Evolutionary conservation across 1,284 basidiomycete genomes (phyloP).

Genomic region (Abortiporus biennis): DNA sequence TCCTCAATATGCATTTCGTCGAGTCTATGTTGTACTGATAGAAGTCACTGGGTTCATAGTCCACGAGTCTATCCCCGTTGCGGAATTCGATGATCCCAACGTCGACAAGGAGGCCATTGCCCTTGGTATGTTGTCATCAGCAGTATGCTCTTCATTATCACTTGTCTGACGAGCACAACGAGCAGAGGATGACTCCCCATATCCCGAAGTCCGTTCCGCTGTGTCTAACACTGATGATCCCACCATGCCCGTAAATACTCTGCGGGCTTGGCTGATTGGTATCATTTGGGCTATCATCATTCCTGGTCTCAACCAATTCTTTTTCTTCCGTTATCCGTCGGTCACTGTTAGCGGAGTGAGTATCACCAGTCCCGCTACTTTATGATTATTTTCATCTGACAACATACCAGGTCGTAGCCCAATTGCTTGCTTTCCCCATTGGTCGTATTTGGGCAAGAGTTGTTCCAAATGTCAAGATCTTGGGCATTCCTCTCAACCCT

Average conservation of each 20-base stretch:
- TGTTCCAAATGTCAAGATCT: slow-evolving; percentile 44
- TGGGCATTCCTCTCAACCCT: slow-evolving; percentile 46
- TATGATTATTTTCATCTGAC: slow-evolving; percentile 7
- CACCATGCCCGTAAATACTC: slow-evolving; percentile 49
- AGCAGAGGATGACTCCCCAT: slow-evolving; percentile 53
- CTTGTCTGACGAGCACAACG: not conserved
- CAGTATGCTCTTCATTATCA: not conserved
- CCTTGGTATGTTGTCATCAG: slow-evolving; percentile 23
- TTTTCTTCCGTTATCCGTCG: slow-evolving; percentile 63
- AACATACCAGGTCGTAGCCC: slow-evolving; percentile 42
- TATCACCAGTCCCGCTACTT: slow-evolving; percentile 8
- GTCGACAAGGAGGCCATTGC: slow-evolving; percentile 39
- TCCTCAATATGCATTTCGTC: not conserved
- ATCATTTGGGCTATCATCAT: slow-evolving; percentile 52
- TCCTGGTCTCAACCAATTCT: slow-evolving; percentile 59
- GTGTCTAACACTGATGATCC: slow-evolving; percentile 72
- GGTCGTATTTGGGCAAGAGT: slow-evolving; percentile 54
- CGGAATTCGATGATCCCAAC: slow-evolving; percentile 63
- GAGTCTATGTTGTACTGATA: not conserved
- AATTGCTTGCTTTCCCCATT: slow-evolving; percentile 59
- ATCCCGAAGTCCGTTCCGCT: slow-evolving; percentile 74
- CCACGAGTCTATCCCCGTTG: slow-evolving; percentile 9
- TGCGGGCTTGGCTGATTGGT: slow-evolving; percentile 65
- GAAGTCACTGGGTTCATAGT: not conserved
- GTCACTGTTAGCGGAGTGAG: slow-evolving; percentile 32